Evolutionary conservation across 345 rosid species (phyloP).

Genomic region (Eucalyptus pauciflora): DNA sequence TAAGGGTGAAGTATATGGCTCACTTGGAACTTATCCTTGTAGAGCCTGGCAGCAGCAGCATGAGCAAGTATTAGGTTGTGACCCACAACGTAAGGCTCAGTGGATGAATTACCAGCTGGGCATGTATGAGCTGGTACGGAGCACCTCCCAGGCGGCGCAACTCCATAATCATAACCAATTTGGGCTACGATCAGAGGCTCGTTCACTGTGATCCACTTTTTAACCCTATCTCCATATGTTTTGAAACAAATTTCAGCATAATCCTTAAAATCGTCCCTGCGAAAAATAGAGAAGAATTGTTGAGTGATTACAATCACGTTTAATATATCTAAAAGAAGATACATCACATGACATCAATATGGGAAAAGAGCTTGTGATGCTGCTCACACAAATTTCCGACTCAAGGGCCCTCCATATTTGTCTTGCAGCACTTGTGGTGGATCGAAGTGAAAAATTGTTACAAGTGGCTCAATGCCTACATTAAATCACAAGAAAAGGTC

Average conservation of each 20-base stretch:
- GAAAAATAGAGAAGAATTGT: not conserved
- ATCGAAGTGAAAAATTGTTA: not conserved
- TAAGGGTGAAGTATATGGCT: not conserved
- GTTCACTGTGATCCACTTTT: constrained; percentile 22
- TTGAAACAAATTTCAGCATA: constrained; percentile 36
- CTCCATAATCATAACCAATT: constrained; percentile 1
- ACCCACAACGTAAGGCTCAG: constrained; percentile 26
- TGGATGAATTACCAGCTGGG: constrained; percentile 14
- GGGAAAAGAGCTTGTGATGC: not conserved
- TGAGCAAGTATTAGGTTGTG: constrained; percentile 36
- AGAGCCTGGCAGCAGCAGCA: constrained; percentile 19
- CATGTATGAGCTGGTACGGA: not conserved
- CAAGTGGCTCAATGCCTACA: not conserved
- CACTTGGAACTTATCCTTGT: constrained; percentile 15
- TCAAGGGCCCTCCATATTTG: not conserved
- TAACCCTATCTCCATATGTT: constrained; percentile 24
- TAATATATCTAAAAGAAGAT: not conserved
- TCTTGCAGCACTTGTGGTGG: not conserved
- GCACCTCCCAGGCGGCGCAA: constrained; percentile 7
- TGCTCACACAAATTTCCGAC: not conserved
- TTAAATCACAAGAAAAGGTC: not conserved
- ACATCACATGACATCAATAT: not conserved
- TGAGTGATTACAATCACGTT: not conserved
- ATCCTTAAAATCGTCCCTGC: constrained; percentile 24
- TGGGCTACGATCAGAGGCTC: not conserved